Percentiles rank a stretch among this genome's conserved stretches.
phyloP scores from a whole-genome alignment of 2,329 filamentous ascomycete species.

The Cordyceps sp. region DNA sequence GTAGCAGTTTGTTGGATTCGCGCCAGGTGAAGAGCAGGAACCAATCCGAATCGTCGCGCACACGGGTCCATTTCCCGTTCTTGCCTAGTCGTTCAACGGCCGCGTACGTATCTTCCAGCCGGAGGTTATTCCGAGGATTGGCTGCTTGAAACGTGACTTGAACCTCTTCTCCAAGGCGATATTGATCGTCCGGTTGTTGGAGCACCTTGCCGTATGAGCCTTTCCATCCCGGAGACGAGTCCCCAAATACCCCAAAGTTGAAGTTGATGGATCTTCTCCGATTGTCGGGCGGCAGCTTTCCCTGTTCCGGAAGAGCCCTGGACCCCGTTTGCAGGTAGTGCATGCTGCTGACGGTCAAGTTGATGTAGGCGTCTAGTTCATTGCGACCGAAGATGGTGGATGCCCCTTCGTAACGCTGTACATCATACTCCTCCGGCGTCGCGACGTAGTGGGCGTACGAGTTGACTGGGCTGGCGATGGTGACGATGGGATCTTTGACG shows the following conservation, averaged over 20 bases:
- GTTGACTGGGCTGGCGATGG: conserved; percentile 79
- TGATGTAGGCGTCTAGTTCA: conserved; percentile 75
- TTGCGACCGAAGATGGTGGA: conserved; percentile 76
- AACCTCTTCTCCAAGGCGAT: conserved; percentile 44
- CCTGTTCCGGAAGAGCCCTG: conserved; percentile 25
- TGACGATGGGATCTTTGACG: conserved; percentile 46
- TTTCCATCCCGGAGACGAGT: conserved; percentile 46
- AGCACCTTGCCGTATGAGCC: conserved; percentile 57
- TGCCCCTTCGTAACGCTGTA: conserved; percentile 91
- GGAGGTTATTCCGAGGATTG: conserved; percentile 78
- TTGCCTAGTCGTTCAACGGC: conserved; percentile 48
- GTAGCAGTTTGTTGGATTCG: conserved; percentile 49
- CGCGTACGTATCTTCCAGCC: conserved; percentile 60
- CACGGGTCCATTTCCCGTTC: conserved; percentile 39
- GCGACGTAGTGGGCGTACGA: conserved; percentile 73
- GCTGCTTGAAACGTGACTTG: conserved; percentile 63
- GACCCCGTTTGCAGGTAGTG: conserved; percentile 21
- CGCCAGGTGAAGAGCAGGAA: conserved; percentile 70
- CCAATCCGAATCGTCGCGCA: conserved; percentile 70
- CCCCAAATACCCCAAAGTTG: conserved; percentile 65
- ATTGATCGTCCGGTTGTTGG: conserved; percentile 32
- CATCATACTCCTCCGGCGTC: conserved; percentile 62
- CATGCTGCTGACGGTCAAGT: conserved; percentile 51
- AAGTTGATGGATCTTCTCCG: conserved; percentile 57
- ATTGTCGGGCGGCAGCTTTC: conserved; percentile 50